Evolutionary conservation across 2,329 filamentous ascomycete species (phyloP).

Genomic region (Fusarium algeriense): DNA sequence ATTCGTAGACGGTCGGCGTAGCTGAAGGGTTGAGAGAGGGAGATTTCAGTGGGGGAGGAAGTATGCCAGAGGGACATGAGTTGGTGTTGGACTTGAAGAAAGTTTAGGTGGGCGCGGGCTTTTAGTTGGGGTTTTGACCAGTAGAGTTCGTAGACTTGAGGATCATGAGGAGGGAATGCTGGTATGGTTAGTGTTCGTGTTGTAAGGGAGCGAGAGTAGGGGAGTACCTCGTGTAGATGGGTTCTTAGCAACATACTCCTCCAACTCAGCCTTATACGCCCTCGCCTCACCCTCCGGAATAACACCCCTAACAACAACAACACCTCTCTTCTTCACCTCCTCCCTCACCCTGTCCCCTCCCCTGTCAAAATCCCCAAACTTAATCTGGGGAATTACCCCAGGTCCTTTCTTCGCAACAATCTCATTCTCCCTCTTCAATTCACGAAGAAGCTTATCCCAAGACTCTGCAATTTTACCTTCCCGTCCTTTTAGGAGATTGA

Average conservation of each 20-base stretch:
- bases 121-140: conserved; percentile 77
- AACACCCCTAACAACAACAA: conserved; percentile 74
- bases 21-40: conserved; percentile 66
- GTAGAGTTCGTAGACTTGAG: conserved; percentile 81
- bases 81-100: conserved; percentile 70
- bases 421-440: conserved; percentile 62
- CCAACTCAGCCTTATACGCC: conserved; percentile 72
- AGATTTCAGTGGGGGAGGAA: conserved; percentile 61
- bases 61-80: conserved; percentile 72
- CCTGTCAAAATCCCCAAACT: conserved; percentile 59
- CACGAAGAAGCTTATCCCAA: conserved; percentile 62
- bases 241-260: conserved; percentile 75
- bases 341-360: conserved; percentile 53
- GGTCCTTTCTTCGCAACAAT: conserved; percentile 60
- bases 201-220: conserved; percentile 1
- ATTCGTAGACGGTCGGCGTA: conserved; percentile 82
- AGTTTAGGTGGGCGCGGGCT: conserved; percentile 74
- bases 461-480: conserved; percentile 61
- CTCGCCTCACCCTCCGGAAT: conserved; percentile 72
- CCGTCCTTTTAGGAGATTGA: conserved; percentile 62
- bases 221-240: conserved; percentile 65
- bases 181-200: not conserved
- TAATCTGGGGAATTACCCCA: conserved; percentile 64
- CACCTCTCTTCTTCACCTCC: conserved; percentile 72
- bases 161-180: conserved; percentile 75